A percentile compares a stretch with the other conserved stretches of the same genome.
Conservation (phyloP, 495 filamentous ascomycete genomes). For the Neurospora tetraspora region DNA sequence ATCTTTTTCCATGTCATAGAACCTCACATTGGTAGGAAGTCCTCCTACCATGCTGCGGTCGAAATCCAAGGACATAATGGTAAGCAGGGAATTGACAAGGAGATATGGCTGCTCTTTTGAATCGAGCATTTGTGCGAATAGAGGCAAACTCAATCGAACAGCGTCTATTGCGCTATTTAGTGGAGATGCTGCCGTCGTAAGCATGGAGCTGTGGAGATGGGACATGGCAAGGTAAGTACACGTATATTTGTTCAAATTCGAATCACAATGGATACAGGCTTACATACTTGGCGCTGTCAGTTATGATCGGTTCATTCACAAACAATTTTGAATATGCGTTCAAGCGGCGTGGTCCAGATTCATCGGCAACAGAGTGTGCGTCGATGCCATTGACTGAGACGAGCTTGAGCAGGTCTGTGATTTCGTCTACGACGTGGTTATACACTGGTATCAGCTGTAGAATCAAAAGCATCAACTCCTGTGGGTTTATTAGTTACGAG, state of each 20-base stretch:
- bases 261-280: neutral
- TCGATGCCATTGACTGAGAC: neutral
- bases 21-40: neutral
- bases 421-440: neutral
- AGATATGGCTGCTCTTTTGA: neutral
- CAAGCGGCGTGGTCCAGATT: neutral
- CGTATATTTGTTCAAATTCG: neutral
- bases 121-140: neutral
- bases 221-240: neutral
- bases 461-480: neutral
- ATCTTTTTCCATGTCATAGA: neutral
- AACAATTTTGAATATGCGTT: accelerated
- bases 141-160: neutral
- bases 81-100: neutral
- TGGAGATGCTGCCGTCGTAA: neutral
- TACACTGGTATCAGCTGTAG: neutral
- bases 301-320: too few species aligned
- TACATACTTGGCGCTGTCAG: neutral
- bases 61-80: neutral
- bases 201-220: neutral
- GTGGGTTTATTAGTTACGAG: neutral
- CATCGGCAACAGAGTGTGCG: neutral
- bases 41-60: accelerated
- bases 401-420: neutral
- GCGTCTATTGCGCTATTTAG: neutral